Base-by-base conservation (phyloP, 2,329 filamentous ascomycete genomes). In the Claviceps maximensis region DNA sequence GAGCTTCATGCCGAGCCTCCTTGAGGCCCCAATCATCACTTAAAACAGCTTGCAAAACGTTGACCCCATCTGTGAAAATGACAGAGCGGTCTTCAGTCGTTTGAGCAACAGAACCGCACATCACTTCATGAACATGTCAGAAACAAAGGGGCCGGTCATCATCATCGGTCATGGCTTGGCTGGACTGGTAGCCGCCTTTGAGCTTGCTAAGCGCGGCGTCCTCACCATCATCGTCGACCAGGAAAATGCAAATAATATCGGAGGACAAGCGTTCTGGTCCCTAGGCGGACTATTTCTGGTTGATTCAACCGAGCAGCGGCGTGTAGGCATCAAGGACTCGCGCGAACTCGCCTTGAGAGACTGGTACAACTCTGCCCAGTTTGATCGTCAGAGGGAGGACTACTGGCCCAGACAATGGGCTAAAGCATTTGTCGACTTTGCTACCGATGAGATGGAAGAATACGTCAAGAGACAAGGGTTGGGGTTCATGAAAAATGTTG, bases 201-300 rank as follows among this genome's bases (percentile, higher is more conserved):
- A 82, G 65, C 72, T 82, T 7, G 68, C 73, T 15, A 67, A 72
- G 60, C 74, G 70, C 54, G 66, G 70, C 50, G 66, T 81, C n/a
- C 72, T 71, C 2, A 70, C 70, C 38, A 54, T 81, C 49, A 64
- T 82, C 44, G 51, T 83, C 50, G 80, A 83, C 64, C 79, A 83
- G 60, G 79, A 83, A 61, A 77, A 75, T 54, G 71, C 69, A 31
- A 64, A 70, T 56, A 81, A 72, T 58, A 68, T 83, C 10, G 80
- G 80, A 54, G 79, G 79, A 2, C 79, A 83, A 63, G 79, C 79
- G 7, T 82, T 82, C 61, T 83, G 79, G 78, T 83, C 79, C 3
- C 72, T 83, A 1, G 80, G 79, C 36, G 79, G 79, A 38, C 62
- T 83, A 27, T 83, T 83, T 66, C 71, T 75, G 64, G 79, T 83